Base-by-base conservation (phyloP, 352 stramenopile species). In the Globisporangium parvum region DNA sequence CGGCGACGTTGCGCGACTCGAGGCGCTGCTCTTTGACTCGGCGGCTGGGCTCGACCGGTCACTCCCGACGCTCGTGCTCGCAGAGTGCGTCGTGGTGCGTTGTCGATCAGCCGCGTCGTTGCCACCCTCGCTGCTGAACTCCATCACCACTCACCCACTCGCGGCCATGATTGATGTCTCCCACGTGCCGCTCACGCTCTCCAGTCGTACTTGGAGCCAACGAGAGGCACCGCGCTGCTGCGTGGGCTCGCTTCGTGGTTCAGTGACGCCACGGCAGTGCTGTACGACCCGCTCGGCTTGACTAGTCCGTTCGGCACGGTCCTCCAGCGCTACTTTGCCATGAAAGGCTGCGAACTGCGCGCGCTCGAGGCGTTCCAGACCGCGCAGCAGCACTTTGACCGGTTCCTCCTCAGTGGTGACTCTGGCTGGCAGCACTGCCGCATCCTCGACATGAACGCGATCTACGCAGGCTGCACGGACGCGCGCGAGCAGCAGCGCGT, bases 81-180 rank as follows among this genome's bases (percentile, higher is more conserved):
- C 75, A 28, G 80, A 91, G 62, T 91, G 80, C 56, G 78, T 91
- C 10, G 31, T 91, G 67, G 80, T 90, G 76, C 46, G 46, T 51
- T 9, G 31, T 37, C 31, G 10, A n/a, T 18, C 4, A 15, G 8
- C 31, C 31, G 6, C 26, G 26, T 31, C 26, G 6, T 31, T 31
- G 26, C 26, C 26, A 31, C 35, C 11, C n/a, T n/a, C n/a, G 10
- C 35, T 49, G 60, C 33, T 21, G 23, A n/a, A n/a, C n/a, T 20
- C 21, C 15, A 6, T 18, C 44, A 37, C 24, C 24, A 17, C 46
- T 51, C 35, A 17, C 35, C 6, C 11, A 18, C 11, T 18, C 10
- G 15, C 6, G 11, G 35, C 35, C 8, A 6, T 17, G 35, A 3
- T 15, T 17, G 35, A 3, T 15, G 15, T 41, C 14, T n/a, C 39